Conservation (phyloP, 345 rosid genomes). For the Brassica juncea region DNA sequence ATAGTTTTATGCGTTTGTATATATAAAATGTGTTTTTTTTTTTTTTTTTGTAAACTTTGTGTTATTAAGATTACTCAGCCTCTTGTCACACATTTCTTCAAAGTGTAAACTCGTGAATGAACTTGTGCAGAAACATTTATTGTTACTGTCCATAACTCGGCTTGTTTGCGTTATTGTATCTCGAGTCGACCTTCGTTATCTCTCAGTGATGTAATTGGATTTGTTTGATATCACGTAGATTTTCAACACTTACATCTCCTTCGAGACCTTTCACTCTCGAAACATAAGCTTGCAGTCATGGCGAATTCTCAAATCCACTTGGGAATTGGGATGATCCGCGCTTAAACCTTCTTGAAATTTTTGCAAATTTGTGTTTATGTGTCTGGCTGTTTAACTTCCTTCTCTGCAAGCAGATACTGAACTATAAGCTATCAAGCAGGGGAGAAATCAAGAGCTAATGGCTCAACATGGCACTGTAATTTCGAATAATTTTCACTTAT, state of each 20-base stretch:
- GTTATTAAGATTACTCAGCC: not conserved
- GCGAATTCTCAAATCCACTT: not conserved
- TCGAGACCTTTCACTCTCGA: not conserved
- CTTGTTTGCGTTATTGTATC: too few species aligned
- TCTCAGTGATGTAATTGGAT: too few species aligned
- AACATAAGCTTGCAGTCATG: not conserved
- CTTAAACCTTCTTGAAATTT: not conserved
- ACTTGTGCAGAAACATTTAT: not conserved
- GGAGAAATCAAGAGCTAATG: too few species aligned
- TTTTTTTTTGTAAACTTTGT: not conserved
- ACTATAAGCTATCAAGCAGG: constrained; percentile 56
- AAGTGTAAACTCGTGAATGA: not conserved
- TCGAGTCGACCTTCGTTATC: too few species aligned
- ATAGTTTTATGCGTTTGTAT: constrained; percentile 1
- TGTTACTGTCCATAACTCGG: not conserved
- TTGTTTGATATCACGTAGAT: too few species aligned
- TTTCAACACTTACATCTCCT: too few species aligned
- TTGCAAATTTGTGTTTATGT: not conserved
- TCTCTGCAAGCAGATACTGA: constrained; percentile 83
- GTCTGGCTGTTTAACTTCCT: constrained; percentile 28
- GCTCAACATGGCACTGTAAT: constrained; percentile 61
- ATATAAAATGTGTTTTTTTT: not conserved
- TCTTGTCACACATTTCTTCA: not conserved
- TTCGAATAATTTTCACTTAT: not conserved
- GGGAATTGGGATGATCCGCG: not conserved